A percentile compares a stretch with the other conserved stretches of the same genome.
phyloP scores from a whole-genome alignment of 371 early-diverging fungal genomes.

The Apophysomyces elegans region DNA sequence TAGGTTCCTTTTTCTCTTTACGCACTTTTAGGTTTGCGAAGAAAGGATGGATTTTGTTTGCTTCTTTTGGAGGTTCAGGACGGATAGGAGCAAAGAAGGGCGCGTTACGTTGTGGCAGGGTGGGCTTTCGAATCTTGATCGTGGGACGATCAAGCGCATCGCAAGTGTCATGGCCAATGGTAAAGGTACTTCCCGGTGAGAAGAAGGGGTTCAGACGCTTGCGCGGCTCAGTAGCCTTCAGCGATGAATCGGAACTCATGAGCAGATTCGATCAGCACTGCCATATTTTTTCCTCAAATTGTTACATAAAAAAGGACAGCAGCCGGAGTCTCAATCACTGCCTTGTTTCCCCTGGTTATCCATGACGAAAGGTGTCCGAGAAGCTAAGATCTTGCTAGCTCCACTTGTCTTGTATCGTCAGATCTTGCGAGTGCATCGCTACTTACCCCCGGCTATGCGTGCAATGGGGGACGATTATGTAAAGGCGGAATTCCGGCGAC shows the following conservation, averaged over 20 bases:
- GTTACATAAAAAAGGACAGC: background rate
- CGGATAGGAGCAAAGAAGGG: too few species aligned
- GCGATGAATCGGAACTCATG: background rate
- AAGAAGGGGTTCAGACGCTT: background rate
- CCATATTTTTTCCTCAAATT: background rate
- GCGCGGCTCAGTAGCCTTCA: background rate
- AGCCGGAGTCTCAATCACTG: background rate
- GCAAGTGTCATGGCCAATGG: background rate
- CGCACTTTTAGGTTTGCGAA: background rate
- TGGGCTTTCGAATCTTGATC: background rate
- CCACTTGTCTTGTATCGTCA: conserved; percentile 65
- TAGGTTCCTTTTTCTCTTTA: background rate
- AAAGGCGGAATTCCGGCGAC: conserved; percentile 67
- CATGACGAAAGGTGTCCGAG: conserved; percentile 17
- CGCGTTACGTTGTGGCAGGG: background rate
- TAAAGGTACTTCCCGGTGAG: background rate
- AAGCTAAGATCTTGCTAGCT: conserved; percentile 46
- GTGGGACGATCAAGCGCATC: background rate
- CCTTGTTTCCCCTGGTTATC: background rate
- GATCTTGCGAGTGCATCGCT: conserved; percentile 63
- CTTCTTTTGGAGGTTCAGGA: too few species aligned
- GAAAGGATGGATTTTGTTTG: conserved; percentile 4
- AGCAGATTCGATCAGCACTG: background rate
- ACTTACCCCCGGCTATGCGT: conserved; percentile 62
- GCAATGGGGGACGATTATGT: conserved; percentile 71